Percentiles rank a stretch among this genome's conserved stretches.
phyloP scores from a whole-genome alignment of 805 yeast genomes.

The Wickerhamiella nectarea region DNA sequence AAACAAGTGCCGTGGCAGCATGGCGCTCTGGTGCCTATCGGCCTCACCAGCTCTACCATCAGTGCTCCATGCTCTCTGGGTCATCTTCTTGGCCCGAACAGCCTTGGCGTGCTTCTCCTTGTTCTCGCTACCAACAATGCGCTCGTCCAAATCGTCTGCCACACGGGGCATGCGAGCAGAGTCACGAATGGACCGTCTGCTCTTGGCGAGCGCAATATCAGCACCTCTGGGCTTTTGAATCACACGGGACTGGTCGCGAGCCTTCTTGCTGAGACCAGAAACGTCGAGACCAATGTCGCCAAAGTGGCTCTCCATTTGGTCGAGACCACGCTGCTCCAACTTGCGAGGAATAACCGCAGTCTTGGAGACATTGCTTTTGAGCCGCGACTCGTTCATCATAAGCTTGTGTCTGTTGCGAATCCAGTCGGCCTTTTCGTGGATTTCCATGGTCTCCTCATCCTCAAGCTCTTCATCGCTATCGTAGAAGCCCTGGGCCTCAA shows the following conservation, averaged over 20 bases:
- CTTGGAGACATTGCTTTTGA: constrained; percentile 75
- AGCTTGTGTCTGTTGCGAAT: constrained; percentile 88
- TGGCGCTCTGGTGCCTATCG: constrained; percentile 77
- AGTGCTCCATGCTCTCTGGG: constrained; percentile 88
- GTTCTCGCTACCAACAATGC: constrained; percentile 23
- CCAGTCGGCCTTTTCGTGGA: constrained; percentile 84
- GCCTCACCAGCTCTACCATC: constrained; percentile 89
- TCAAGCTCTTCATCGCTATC: constrained; percentile 63
- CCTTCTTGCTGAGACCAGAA: constrained; percentile 43
- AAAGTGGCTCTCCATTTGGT: constrained; percentile 81
- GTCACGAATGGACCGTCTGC: constrained; percentile 29
- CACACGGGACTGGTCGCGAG: constrained; percentile 23
- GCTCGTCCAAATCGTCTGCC: constrained; percentile 72
- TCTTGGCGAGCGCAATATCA: constrained; percentile 57
- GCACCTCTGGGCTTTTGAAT: constrained; percentile 43
- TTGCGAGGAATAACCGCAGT: constrained; percentile 85
- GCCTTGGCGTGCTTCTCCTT: constrained; percentile 62
- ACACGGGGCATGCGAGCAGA: constrained; percentile 34
- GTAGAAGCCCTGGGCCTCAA: constrained; percentile 90
- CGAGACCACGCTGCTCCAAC: constrained; percentile 46
- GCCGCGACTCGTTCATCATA: constrained; percentile 80
- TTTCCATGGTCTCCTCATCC: constrained; percentile 53
- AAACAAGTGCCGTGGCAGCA: constrained; percentile 86
- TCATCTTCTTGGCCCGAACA: constrained; percentile 72
- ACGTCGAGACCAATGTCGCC: constrained; percentile 83